A percentile compares a stretch with the other conserved stretches of the same genome.
Evolutionary conservation across 176 grass and related monocot genomes (phyloP).

Genomic region (Echinochloa phyllopogon): DNA sequence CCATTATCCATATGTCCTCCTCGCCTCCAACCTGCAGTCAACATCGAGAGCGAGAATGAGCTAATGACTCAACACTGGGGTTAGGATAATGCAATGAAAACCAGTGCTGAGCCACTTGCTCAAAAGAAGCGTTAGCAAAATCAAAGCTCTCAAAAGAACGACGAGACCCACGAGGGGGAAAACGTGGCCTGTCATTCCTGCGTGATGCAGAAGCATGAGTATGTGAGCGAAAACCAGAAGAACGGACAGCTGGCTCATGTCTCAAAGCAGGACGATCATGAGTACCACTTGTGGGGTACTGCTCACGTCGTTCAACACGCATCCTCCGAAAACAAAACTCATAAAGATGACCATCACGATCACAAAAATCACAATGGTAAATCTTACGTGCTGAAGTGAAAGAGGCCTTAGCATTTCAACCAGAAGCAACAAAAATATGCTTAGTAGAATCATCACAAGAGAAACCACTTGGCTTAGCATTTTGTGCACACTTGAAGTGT

Average conservation of each 20-base stretch:
- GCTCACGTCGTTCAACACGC: conserved; percentile 3
- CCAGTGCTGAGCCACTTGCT: too few species aligned
- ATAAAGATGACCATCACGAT: conserved; percentile 13
- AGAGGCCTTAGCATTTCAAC: not conserved
- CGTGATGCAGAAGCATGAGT: not conserved
- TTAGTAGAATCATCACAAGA: not conserved
- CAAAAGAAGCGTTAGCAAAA: too few species aligned
- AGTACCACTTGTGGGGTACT: not conserved
- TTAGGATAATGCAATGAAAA: too few species aligned
- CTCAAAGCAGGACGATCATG: conserved; percentile 2
- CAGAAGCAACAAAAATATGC: not conserved
- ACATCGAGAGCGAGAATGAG: too few species aligned
- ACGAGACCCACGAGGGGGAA: too few species aligned
- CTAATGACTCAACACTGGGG: too few species aligned
- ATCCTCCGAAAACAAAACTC: not conserved
- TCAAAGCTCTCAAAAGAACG: too few species aligned
- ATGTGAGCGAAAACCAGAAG: not conserved
- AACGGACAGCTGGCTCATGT: not conserved
- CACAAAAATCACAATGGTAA: conserved; percentile 21
- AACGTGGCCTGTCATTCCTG: too few species aligned
- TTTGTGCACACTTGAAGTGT: too few species aligned
- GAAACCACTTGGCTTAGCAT: not conserved
- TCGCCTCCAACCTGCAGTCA: too few species aligned
- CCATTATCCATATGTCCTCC: too few species aligned
- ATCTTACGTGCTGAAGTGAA: not conserved